phyloP scores from a whole-genome alignment of 768 basidiomycete genomes.

The Asterophora parasitica region DNA sequence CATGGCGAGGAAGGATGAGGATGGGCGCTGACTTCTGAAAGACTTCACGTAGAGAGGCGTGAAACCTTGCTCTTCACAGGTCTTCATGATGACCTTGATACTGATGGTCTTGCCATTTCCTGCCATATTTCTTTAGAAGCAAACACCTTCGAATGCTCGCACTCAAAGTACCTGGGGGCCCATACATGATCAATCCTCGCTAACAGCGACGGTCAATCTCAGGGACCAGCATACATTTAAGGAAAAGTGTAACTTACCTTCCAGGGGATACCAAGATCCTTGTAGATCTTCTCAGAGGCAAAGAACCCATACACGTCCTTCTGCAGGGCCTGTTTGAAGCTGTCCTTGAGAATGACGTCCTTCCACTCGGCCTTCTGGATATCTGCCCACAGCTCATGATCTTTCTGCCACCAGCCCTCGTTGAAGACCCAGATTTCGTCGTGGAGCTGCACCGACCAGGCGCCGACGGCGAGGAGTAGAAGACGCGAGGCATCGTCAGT shows the following conservation, averaged over 20 bases:
- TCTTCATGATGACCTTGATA: slow-evolving; percentile 78
- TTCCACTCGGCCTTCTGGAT: slow-evolving; percentile 68
- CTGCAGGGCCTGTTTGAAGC: slow-evolving; percentile 61
- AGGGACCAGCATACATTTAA: neutral
- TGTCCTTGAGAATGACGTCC: slow-evolving; percentile 66
- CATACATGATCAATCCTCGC: slow-evolving; percentile 81
- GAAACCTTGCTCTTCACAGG: slow-evolving; percentile 56
- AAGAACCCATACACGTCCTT: slow-evolving; percentile 82
- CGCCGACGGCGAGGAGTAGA: slow-evolving; percentile 49
- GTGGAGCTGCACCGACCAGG: slow-evolving; percentile 50
- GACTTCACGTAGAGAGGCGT: slow-evolving; percentile 79
- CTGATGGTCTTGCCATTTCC: slow-evolving; percentile 86
- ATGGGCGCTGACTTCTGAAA: slow-evolving; percentile 48
- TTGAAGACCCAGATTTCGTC: slow-evolving; percentile 78
- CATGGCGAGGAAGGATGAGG: neutral
- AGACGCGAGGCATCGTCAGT: slow-evolving; percentile 45
- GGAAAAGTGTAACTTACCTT: slow-evolving; percentile 42
- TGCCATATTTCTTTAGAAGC: slow-evolving; percentile 14
- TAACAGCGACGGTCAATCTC: slow-evolving; percentile 21
- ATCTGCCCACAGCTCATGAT: slow-evolving; percentile 53
- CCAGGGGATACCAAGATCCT: slow-evolving; percentile 75
- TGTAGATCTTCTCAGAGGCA: slow-evolving; percentile 67
- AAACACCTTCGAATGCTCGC: neutral
- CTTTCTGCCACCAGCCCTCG: slow-evolving; percentile 63
- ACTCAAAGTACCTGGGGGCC: slow-evolving; percentile 57